Base-by-base conservation (phyloP, 805 yeast species). In the Kluyveromyces wickerhamii region DNA sequence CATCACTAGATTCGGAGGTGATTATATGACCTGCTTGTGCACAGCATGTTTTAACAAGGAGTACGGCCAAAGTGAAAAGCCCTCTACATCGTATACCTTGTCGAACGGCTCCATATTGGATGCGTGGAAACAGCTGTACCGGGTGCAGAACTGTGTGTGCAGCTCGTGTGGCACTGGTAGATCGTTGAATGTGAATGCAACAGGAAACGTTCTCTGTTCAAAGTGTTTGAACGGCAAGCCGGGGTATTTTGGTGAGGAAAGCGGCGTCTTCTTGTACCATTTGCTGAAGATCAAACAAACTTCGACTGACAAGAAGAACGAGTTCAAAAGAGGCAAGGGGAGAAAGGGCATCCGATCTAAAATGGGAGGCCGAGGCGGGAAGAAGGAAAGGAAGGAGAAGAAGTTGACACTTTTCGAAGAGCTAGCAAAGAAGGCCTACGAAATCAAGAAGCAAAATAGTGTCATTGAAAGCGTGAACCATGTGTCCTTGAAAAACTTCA, bases 1-100 rank as follows among this genome's bases (percentile, higher is more conserved):
- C 33, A 60, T 75, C 29, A 58, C 70, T 6, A 51, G 80, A 24
- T 71, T 64, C 48, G 80, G 77, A 2, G 72, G 77, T 19, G 64
- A 69, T 12, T 79, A 73, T 44, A 68, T 75, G 66, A 52, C 66
- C 0, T 51, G 73, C 39, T 49, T 72, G 14, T 75, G 82, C 47
- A 59, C 57, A 21, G 30, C 40, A 4, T 75, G 82, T 48, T 52
- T 65, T 14, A 46, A 43, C 21, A 70, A 68, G 40, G 66, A 61
- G 19, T 45, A 44, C 12, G n/a, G 36, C 8, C 49, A 27, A 5
- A 36, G 35, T 14, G 72, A 66, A 10, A 63, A 60, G 30, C 69
- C 77, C 0, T 59, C 70, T 2, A 68, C 74, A 1, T 67, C 66
- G 32, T 74, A 75, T 42, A 57, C 74, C 2, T 45, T 73, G 4